These are phyloP conservation scores for Alternaria sp. DNA, from an alignment of 2,329 filamentous ascomycete genomes.

Conservation along the genomic window DNA sequence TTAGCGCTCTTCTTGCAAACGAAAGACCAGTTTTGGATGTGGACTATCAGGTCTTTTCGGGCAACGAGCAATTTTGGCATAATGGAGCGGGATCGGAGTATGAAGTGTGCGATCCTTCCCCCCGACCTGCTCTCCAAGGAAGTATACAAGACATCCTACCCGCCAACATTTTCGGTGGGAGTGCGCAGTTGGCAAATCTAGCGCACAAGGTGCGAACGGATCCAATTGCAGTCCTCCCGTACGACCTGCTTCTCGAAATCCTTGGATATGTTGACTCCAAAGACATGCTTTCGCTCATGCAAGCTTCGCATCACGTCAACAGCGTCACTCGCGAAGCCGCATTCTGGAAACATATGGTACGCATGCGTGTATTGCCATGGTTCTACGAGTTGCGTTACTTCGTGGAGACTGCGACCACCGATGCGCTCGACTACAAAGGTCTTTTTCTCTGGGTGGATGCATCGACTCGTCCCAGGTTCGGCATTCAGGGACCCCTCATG, in stretches of 20 bases:
- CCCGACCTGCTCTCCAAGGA: conserved; percentile 1
- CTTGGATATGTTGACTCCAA: conserved; percentile 9
- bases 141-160: conserved; percentile 14
- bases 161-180: conserved; percentile 3
- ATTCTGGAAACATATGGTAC: conserved; percentile 26
- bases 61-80: conserved; percentile 15
- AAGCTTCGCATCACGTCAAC: conserved; percentile 20
- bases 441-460: conserved; percentile 32
- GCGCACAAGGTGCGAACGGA: conserved; percentile 16
- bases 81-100: conserved; percentile 28
- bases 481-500: conserved; percentile 33
- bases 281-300: conserved; percentile 15
- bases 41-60: conserved; percentile 18
- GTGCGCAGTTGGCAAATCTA: neutral
- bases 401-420: neutral
- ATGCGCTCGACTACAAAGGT: conserved; percentile 21
- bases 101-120: conserved; percentile 12
- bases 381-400: conserved; percentile 17
- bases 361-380: conserved; percentile 18
- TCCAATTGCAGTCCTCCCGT: conserved; percentile 17
- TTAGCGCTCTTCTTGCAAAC: conserved; percentile 7
- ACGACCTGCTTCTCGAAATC: conserved; percentile 18
- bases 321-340: conserved; percentile 1
- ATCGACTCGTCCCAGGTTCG: conserved; percentile 19
- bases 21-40: conserved; percentile 4